Conservation (phyloP, 192 early-diverging fungal species). For the Linnemannia exigua region DNA sequence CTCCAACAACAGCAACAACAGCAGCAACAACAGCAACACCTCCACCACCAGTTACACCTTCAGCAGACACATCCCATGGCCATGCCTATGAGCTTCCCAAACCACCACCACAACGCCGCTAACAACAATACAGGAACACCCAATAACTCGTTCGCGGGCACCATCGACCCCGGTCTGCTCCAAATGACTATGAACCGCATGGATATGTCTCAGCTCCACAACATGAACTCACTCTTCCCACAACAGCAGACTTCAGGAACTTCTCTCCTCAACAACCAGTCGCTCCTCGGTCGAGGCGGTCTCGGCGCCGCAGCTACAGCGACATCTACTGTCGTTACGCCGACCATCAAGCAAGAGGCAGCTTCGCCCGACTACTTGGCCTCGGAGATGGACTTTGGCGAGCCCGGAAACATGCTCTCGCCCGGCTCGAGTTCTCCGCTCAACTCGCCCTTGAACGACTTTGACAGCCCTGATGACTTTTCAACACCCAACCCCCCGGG, state of each 20-base stretch:
- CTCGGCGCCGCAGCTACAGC: not conserved
- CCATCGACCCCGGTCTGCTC: slow-evolving; percentile 26
- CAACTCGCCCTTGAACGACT: slow-evolving; percentile 53
- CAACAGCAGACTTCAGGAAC: not conserved
- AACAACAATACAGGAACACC: slow-evolving; percentile 28
- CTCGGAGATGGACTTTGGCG: slow-evolving; percentile 47
- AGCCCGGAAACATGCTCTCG: slow-evolving; percentile 43
- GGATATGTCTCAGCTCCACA: slow-evolving; percentile 49
- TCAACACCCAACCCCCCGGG: slow-evolving; percentile 12
- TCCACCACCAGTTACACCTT: slow-evolving; percentile 16
- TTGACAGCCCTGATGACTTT: slow-evolving; percentile 43
- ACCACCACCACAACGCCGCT: slow-evolving; percentile 2
- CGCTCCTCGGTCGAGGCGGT: slow-evolving; percentile 14
- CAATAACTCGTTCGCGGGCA: slow-evolving; percentile 32
- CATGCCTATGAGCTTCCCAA: slow-evolving; percentile 22
- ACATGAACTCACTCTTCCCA: slow-evolving; percentile 26
- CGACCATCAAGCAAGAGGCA: slow-evolving; percentile 46
- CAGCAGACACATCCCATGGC: slow-evolving; percentile 33
- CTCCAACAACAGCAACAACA: slow-evolving; percentile 21
- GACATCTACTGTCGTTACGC: not conserved
- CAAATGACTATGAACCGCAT: slow-evolving; percentile 35
- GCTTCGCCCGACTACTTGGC: slow-evolving; percentile 30
- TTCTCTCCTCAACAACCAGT: slow-evolving; percentile 7
- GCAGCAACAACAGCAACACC: slow-evolving; percentile 21
- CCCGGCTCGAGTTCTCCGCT: slow-evolving; percentile 33